These are phyloP conservation scores for Talaromyces sp. DNA, from an alignment of 2,329 filamentous ascomycete genomes.

Conservation along the genomic window DNA sequence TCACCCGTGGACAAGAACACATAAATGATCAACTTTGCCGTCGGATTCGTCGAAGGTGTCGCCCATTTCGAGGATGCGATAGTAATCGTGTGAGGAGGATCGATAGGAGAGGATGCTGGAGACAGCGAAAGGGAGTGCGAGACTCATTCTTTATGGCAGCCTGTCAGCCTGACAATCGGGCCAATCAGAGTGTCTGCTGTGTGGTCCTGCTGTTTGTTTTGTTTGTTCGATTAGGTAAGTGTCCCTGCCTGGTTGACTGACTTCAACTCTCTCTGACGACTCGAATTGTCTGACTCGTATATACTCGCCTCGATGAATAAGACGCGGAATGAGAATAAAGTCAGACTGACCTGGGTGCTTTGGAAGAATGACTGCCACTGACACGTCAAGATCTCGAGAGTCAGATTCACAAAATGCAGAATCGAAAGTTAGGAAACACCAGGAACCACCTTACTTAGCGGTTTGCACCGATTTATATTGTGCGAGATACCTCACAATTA, in stretches of 20 bases:
- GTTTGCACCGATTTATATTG: neutral
- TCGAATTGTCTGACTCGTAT: no score
- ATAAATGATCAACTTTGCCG: conserved; percentile 48
- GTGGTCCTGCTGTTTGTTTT: neutral
- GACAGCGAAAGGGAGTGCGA: conserved; percentile 3
- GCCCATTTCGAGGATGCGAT: conserved; percentile 11
- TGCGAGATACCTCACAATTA: neutral
- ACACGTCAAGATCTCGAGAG: no score
- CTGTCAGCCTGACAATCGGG: conserved; percentile 1
- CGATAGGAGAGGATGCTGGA: conserved; percentile 7
- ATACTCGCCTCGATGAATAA: no score
- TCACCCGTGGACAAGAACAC: conserved; percentile 59
- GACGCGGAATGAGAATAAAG: no score
- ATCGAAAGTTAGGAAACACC: neutral
- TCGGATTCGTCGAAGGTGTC: conserved; percentile 12
- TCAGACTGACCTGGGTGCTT: no score
- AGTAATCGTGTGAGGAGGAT: neutral
- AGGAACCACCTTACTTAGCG: neutral
- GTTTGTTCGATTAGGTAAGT: neutral
- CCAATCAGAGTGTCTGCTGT: conserved; percentile 1
- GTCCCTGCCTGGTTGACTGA: neutral
- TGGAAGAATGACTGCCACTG: no score
- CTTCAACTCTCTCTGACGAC: neutral
- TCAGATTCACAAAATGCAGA: neutral
- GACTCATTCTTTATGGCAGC: neutral